Conservation (phyloP, 73 alveolate species). For the Paramecium tetraurelia region DNA sequence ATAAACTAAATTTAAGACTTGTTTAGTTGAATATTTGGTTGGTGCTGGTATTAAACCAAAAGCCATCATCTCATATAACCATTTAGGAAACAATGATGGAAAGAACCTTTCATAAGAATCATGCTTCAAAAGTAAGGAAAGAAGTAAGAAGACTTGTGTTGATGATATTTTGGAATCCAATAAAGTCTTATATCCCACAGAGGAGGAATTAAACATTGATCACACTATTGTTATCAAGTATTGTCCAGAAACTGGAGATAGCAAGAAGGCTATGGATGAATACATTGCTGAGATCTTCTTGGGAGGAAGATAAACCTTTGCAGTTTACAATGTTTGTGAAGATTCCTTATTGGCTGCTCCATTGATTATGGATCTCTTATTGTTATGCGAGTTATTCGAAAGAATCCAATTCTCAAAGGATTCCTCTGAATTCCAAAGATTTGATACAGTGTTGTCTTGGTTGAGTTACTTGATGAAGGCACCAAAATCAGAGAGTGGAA, state of each 20-base stretch:
- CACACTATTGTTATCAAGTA: slow-evolving; percentile 94
- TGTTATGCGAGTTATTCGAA: slow-evolving; percentile 85
- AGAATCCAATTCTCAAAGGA: slow-evolving; percentile 71
- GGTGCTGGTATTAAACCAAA: slow-evolving; percentile 78
- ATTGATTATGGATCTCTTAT: slow-evolving; percentile 84
- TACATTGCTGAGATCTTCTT: slow-evolving; percentile 89
- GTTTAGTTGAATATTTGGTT: slow-evolving; percentile 83
- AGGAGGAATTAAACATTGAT: slow-evolving; percentile 84
- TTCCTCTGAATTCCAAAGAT: slow-evolving; percentile 49
- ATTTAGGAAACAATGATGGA: slow-evolving; percentile 97
- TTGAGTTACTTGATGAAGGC: slow-evolving; percentile 58
- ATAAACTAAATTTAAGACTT: slow-evolving; percentile 90
- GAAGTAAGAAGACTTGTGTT: slow-evolving; percentile 89
- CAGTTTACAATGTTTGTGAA: slow-evolving; percentile 93
- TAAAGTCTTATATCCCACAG: slow-evolving; percentile 81
- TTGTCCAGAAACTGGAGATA: slow-evolving; percentile 95
- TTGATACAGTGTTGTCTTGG: slow-evolving; percentile 50
- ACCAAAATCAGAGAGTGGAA: slow-evolving; percentile 54
- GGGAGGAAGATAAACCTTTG: slow-evolving; percentile 90
- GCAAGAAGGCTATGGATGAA: slow-evolving; percentile 97
- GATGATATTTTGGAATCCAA: slow-evolving; percentile 92
- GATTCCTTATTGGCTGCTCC: slow-evolving; percentile 98
- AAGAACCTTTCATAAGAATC: slow-evolving; percentile 87
- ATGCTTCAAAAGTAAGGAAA: slow-evolving; percentile 90
- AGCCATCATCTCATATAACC: slow-evolving; percentile 88